These are phyloP conservation scores for Zymoseptoria crescenta DNA, from an alignment of 2,329 filamentous ascomycete species.

Conservation along the genomic window DNA sequence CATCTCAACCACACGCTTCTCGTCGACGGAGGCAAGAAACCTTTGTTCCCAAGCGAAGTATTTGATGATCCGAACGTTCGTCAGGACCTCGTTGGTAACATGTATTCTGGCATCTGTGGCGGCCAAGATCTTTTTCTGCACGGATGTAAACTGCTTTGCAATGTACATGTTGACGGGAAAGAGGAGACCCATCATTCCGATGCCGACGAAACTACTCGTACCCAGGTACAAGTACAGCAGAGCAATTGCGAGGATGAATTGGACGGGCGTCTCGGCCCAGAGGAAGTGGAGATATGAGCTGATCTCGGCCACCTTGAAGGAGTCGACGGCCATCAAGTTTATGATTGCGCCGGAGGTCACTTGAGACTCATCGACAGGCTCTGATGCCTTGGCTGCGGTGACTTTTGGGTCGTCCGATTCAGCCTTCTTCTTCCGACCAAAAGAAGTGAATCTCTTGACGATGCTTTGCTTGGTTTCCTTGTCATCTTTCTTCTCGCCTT, in stretches of 20 bases:
- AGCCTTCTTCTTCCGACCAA: constrained; percentile 53
- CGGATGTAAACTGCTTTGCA: constrained; percentile 72
- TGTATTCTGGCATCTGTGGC: constrained; percentile 95
- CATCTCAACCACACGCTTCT: constrained; percentile 75
- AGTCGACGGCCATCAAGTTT: constrained; percentile 98
- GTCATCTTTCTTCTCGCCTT: constrained; percentile 34
- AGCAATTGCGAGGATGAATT: constrained; percentile 70
- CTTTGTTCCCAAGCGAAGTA: constrained; percentile 98
- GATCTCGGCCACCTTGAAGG: constrained; percentile 94
- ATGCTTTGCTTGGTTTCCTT: constrained; percentile 36
- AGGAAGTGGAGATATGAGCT: constrained; percentile 93
- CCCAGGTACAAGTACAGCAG: constrained; percentile 88
- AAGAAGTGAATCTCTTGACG: constrained; percentile 42
- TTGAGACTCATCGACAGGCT: constrained; percentile 48
- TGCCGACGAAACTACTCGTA: constrained; percentile 85
- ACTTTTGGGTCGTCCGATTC: constrained; percentile 34
- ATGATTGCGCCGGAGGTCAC: constrained; percentile 97
- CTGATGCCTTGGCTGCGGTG: constrained; percentile 24
- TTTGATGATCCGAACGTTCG: constrained; percentile 98
- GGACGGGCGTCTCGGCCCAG: constrained; percentile 83
- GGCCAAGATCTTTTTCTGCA: constrained; percentile 84
- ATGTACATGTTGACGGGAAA: constrained; percentile 86
- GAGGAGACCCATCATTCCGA: constrained; percentile 80
- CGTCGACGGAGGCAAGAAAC: constrained; percentile 77
- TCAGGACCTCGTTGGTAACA: constrained; percentile 90